Conservation (phyloP, 768 basidiomycete genomes). For the Amanita fuliginea region DNA sequence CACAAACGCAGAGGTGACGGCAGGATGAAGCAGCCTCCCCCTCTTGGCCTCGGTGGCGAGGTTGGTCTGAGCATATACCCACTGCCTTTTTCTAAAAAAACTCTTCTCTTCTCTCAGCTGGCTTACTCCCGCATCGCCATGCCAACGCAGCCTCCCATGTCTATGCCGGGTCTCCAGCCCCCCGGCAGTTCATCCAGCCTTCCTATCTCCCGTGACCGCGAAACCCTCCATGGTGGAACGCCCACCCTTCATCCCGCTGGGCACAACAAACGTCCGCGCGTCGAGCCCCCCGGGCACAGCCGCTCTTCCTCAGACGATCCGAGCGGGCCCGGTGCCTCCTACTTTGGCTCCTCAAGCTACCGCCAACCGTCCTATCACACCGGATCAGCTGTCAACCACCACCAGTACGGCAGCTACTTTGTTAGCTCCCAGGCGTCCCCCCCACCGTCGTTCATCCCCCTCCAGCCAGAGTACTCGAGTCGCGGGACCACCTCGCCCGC, state of each 20-base stretch:
- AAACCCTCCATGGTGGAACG: slow-evolving; percentile 7
- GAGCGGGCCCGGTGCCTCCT: slow-evolving; percentile 7
- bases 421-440: slow-evolving; percentile 15
- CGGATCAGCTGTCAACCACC: slow-evolving; percentile 8
- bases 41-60: background rate
- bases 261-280: slow-evolving; percentile 16
- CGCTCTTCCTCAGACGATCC: slow-evolving; percentile 19
- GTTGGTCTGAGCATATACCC: background rate
- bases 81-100: slow-evolving; percentile 10
- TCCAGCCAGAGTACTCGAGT: slow-evolving; percentile 17
- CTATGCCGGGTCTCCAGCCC: slow-evolving; percentile 16
- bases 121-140: slow-evolving; percentile 16
- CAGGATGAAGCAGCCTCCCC: slow-evolving; percentile 17
- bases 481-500: slow-evolving; percentile 4
- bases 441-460: slow-evolving; percentile 20
- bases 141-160: slow-evolving; percentile 19
- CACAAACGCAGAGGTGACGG: slow-evolving; percentile 22
- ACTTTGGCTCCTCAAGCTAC: slow-evolving; percentile 5
- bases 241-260: slow-evolving; percentile 5
- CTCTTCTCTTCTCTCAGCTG: slow-evolving; percentile 8
- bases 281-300: slow-evolving; percentile 12
- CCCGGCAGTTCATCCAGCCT: slow-evolving; percentile 12
- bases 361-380: slow-evolving; percentile 10
- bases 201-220: slow-evolving; percentile 22
- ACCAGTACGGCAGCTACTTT: slow-evolving; percentile 18